Evolutionary conservation across 2,329 filamentous ascomycete genomes (phyloP).

Genomic region (Emergomyces pasteurianus): DNA sequence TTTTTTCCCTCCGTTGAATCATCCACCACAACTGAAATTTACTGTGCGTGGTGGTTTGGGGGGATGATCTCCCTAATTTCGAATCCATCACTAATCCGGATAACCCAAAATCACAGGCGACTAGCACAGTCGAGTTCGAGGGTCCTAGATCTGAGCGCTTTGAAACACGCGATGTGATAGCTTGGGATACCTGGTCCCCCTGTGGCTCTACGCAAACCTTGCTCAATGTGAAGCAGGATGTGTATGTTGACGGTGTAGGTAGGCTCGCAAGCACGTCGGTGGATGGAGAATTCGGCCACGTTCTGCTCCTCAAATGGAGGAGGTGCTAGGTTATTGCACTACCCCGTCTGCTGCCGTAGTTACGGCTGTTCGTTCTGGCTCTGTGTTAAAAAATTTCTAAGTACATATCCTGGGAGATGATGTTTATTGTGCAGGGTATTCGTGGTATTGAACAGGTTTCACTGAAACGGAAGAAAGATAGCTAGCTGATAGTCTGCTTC

Average conservation of each 20-base stretch:
- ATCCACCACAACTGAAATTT: no score
- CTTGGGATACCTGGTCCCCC: conserved; percentile 3
- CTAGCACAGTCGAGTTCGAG: background rate
- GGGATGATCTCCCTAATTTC: background rate
- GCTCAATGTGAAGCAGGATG: conserved; percentile 2
- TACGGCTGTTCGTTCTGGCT: background rate
- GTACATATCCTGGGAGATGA: no score
- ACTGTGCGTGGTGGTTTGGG: no score
- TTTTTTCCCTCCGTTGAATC: background rate
- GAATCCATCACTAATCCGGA: background rate
- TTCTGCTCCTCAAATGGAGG: conserved; percentile 2
- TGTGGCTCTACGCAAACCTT: background rate
- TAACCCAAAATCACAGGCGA: background rate
- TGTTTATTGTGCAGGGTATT: background rate
- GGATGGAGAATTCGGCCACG: background rate
- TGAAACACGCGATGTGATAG: background rate
- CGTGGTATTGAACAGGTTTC: background rate
- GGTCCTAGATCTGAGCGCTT: background rate
- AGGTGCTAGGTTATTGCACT: background rate
- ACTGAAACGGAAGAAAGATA: background rate
- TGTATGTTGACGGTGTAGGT: background rate
- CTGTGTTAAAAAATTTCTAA: no score
- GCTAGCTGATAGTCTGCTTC: background rate
- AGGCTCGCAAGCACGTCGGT: conserved; percentile 1
- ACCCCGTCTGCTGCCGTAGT: background rate